phyloP scores from a whole-genome alignment of 306 rosid species.

The Rosa rugosa region DNA sequence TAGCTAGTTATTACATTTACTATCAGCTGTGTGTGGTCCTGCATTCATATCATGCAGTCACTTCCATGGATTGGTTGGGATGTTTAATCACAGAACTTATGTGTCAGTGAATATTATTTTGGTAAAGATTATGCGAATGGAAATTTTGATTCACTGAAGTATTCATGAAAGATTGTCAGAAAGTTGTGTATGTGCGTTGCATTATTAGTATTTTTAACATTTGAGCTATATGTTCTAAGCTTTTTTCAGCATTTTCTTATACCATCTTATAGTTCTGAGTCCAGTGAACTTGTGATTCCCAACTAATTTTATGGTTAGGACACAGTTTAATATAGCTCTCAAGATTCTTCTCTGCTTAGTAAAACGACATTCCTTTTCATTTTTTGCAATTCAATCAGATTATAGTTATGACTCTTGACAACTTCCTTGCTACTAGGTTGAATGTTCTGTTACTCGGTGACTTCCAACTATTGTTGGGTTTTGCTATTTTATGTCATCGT shows the following conservation, averaged over 20 bases:
- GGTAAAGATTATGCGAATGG: background rate
- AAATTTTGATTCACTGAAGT: background rate
- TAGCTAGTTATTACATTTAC: background rate
- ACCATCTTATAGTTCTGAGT: background rate
- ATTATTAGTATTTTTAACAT: background rate
- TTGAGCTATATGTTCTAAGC: background rate
- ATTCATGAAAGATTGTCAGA: background rate
- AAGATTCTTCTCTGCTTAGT: background rate
- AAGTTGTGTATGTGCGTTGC: background rate
- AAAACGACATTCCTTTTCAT: conserved; percentile 11
- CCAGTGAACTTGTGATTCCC: background rate
- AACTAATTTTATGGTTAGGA: background rate
- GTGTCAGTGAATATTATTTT: background rate
- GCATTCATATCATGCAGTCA: background rate
- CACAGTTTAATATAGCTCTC: background rate
- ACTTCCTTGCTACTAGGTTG: too few relatives aligned
- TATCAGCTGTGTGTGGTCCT: background rate
- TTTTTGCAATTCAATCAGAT: background rate
- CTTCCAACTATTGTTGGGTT: too few relatives aligned
- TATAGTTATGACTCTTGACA: conserved; percentile 48
- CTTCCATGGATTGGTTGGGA: background rate
- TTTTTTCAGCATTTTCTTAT: background rate
- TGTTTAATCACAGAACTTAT: background rate
- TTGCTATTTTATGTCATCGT: too few relatives aligned
- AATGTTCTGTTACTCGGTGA: too few relatives aligned